These are phyloP conservation scores for Tremella yokohamensis DNA, from an alignment of 768 basidiomycete genomes.

Conservation along the genomic window DNA sequence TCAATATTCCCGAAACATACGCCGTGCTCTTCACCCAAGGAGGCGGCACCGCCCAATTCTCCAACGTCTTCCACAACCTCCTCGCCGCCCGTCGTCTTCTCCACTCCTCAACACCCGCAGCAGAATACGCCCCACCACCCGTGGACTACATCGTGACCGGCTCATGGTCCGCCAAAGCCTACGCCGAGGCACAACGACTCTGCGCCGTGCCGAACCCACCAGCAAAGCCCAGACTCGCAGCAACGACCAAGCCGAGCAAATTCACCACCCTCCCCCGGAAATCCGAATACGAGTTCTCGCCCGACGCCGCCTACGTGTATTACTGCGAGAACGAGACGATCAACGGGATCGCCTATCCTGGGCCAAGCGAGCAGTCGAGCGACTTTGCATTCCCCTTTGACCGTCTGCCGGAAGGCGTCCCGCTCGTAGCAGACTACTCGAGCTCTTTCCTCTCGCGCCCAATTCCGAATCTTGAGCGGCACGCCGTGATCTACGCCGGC, in stretches of 20 bases:
- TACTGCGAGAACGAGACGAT: slow-evolving; percentile 99
- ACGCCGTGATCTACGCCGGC: slow-evolving; percentile 92
- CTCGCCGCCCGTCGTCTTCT: slow-evolving; percentile 77
- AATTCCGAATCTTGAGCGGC: slow-evolving; percentile 79
- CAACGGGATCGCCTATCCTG: slow-evolving; percentile 82
- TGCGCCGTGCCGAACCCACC: slow-evolving; percentile 43
- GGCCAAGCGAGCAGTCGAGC: slow-evolving; percentile 50
- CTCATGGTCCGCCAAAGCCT: slow-evolving; percentile 83
- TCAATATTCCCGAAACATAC: slow-evolving; percentile 78
- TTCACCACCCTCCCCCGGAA: slow-evolving; percentile 69
- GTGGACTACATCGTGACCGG: slow-evolving; percentile 92
- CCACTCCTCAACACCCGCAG: slow-evolving; percentile 54
- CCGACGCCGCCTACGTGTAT: slow-evolving; percentile 83
- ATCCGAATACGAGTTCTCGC: slow-evolving; percentile 68
- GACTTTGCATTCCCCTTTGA: slow-evolving; percentile 74
- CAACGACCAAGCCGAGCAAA: slow-evolving; percentile 61
- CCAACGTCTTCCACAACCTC: slow-evolving; percentile 85
- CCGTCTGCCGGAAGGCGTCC: slow-evolving; percentile 60
- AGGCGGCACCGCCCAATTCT: slow-evolving; percentile 88
- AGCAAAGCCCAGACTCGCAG: slow-evolving; percentile 65
- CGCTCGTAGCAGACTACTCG: slow-evolving; percentile 91
- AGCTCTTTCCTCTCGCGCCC: slow-evolving; percentile 95
- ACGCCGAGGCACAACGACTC: slow-evolving; percentile 74
- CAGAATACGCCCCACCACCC: slow-evolving; percentile 50
- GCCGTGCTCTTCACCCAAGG: slow-evolving; percentile 89